phyloP scores from a whole-genome alignment of 2,329 filamentous ascomycete genomes.

The Ceratocystis albifundus region DNA sequence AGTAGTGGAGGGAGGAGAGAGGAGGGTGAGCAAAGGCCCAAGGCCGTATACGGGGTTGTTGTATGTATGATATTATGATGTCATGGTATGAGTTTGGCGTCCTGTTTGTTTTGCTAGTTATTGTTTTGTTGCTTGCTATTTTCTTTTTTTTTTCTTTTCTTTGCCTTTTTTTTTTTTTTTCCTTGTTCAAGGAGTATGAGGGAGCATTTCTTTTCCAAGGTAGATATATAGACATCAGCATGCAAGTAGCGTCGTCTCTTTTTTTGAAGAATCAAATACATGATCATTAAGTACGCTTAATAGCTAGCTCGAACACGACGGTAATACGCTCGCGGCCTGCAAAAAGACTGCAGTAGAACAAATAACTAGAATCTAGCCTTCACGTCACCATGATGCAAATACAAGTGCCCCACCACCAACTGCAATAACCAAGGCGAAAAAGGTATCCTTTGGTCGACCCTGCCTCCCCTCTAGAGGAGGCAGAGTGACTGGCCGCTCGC shows the following conservation, averaged over 20 bases:
- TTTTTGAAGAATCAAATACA: background rate
- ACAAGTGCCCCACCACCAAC: conserved; percentile 13
- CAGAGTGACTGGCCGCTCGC: background rate
- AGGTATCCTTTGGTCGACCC: background rate
- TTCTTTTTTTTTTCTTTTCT: too few relatives aligned
- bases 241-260: background rate
- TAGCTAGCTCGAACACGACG: background rate
- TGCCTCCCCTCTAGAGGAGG: background rate
- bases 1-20: background rate
- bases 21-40: background rate
- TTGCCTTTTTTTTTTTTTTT: background rate
- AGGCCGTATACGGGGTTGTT: background rate
- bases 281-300: background rate
- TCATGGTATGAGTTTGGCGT: conserved; percentile 7
- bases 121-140: background rate
- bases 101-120: background rate
- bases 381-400: conserved; percentile 16
- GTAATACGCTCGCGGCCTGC: background rate
- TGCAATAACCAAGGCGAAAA: conserved; percentile 13
- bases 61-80: conserved; percentile 7
- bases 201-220: background rate
- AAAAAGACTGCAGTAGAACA: background rate
- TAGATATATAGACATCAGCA: background rate
- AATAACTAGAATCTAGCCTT: background rate
- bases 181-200: background rate